Base-by-base conservation (phyloP, 2,329 filamentous ascomycete genomes). In the Rutstroemia sp. region DNA sequence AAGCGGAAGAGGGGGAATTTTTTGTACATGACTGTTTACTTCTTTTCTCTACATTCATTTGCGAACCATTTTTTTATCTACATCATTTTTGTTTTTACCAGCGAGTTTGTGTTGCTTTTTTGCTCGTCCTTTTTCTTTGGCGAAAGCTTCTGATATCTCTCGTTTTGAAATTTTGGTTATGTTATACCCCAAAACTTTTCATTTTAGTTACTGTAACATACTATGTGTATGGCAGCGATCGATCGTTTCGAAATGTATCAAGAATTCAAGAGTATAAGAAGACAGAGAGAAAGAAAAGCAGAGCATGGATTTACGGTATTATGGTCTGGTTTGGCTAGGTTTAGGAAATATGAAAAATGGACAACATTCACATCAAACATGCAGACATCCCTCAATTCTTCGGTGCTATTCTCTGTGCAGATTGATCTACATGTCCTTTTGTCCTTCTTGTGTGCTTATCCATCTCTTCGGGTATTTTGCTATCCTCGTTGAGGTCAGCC, bases 1-100 rank as follows among this genome's bases (percentile, higher is more conserved):
- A 12, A 34, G 4, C 10, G 30, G 30, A 34, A 34, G 30, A 34
- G 30, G 30, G 12, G 30, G 30, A 51, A 7, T 14, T 54, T 54
- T 34, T 41, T 54, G 52, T 54, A 54, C 5, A 54, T 54, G 21
- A 14, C 14, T 27, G 38, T 49, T 23, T 49, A 49, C 34, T 49
- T 50, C 18, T 10, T 50, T 55, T 51, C 53, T 44, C 16, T 38
- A 42, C 53, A 27, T 39, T 55, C 47, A 8, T 55, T 54, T 41
- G 16, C 21, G 21, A 39, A 16, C 16, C 30, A 12, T 49, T 42
- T 34, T 45, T 34, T 50, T 50, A 14, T 23, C 23, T 14, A 16
- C 5, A 25, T 16, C 44, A 4, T 19, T 37, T 42, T 16, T 27
- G 21, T 19, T 37, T 47, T 38, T n/a, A 25, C n/a, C 39, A 6